Evolutionary conservation across 1,139 yeast genomes (phyloP).

Genomic region (Groenewaldozyma sp.): DNA sequence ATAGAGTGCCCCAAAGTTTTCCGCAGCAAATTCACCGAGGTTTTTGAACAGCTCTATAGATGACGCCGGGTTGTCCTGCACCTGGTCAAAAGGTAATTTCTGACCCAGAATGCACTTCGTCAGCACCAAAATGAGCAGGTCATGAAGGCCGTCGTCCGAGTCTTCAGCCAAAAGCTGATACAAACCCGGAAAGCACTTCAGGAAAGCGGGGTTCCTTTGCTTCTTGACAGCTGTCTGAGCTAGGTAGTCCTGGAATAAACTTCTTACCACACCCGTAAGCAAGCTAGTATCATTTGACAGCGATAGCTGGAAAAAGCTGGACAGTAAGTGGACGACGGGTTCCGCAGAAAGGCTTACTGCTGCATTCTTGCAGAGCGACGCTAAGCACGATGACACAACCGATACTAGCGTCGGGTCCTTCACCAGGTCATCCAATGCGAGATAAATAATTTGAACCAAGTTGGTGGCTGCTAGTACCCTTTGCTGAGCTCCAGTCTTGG

Average conservation of each 20-base stretch:
- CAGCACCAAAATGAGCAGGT: not conserved
- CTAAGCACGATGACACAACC: not conserved
- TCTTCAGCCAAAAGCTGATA: not conserved
- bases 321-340: not conserved
- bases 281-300: not conserved
- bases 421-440: constrained; percentile 10
- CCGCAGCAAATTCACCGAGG: not conserved
- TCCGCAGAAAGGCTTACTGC: not conserved
- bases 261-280: no score
- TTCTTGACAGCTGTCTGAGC: not conserved
- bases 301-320: not conserved
- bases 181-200: not conserved
- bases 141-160: not conserved
- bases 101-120: not conserved
- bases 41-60: not conserved
- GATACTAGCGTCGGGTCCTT: not conserved
- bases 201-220: not conserved
- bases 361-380: not conserved
- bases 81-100: not conserved
- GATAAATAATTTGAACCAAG: constrained; percentile 12
- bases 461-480: constrained; percentile 15
- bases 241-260: not conserved
- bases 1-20: not conserved
- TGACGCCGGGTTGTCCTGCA: not conserved
- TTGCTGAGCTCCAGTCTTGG: constrained; percentile 8